Percentiles rank a stretch among this genome's conserved stretches.
phyloP scores from a whole-genome alignment of 2,329 filamentous ascomycete species.

The Aureobasidium sp. region DNA sequence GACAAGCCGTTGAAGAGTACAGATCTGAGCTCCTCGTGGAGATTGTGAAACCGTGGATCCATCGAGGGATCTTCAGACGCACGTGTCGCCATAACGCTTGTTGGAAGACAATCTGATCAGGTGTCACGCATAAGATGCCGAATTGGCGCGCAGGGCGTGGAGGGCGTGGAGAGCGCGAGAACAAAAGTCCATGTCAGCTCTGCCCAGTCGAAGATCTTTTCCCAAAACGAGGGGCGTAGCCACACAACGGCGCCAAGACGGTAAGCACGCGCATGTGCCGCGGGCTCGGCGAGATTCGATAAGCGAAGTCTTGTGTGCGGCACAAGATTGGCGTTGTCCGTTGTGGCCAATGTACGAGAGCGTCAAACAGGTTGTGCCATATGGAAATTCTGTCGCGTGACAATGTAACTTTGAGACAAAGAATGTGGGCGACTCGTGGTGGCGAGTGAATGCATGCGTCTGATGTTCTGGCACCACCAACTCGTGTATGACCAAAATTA shows the following conservation, averaged over 20 bases:
- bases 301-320: neutral
- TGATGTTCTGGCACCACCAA: too few species aligned
- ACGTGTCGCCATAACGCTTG: constrained; percentile 14
- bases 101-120: neutral
- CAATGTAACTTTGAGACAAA: neutral
- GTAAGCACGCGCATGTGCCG: neutral
- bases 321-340: neutral
- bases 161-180: neutral
- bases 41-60: constrained; percentile 14
- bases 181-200: neutral
- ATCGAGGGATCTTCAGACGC: constrained; percentile 6
- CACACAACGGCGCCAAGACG: neutral
- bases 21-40: constrained; percentile 14
- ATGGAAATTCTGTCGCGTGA: neutral
- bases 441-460: too few species aligned
- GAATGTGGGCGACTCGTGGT: neutral
- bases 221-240: neutral
- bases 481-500: too few species aligned
- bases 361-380: neutral
- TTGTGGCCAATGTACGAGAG: neutral
- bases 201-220: neutral
- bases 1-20: constrained; percentile 12
- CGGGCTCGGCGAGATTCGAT: neutral
- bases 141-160: too few species aligned
- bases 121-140: neutral